phyloP scores from a whole-genome alignment of 176 grass and related monocot genomes.

The Typha latifolia region DNA sequence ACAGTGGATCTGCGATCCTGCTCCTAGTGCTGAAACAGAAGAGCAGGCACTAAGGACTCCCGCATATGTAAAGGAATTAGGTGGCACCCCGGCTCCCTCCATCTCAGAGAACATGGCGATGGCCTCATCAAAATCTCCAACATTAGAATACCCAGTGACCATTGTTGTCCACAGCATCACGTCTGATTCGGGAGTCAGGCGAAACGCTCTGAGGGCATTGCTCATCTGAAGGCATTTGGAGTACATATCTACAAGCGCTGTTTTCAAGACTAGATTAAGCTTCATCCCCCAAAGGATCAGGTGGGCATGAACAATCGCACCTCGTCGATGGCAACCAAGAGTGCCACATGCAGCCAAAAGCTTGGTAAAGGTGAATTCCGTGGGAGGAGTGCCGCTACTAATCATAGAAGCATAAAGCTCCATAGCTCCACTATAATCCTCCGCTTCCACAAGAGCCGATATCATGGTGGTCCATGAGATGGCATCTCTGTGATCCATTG shows the following conservation, averaged over 20 bases:
- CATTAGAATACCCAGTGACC: conserved; percentile 39
- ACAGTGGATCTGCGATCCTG: conserved; percentile 48
- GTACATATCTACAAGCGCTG: conserved; percentile 60
- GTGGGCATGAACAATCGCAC: conserved; percentile 54
- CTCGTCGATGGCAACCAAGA: conserved; percentile 14
- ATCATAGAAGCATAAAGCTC: conserved; percentile 54
- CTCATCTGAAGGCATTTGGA: conserved; percentile 35
- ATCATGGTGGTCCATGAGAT: conserved; percentile 72
- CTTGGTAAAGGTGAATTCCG: conserved; percentile 45
- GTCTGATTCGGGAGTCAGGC: conserved; percentile 39
- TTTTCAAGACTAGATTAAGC: conserved; percentile 65
- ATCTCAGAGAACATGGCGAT: conserved; percentile 43
- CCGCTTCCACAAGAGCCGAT: conserved; percentile 31
- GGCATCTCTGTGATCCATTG: conserved; percentile 37
- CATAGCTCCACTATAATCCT: conserved; percentile 28
- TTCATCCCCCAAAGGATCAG: conserved; percentile 36
- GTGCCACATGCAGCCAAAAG: conserved; percentile 39
- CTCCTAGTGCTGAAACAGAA: conserved; percentile 13
- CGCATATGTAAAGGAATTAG: conserved; percentile 60
- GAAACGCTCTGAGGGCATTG: conserved; percentile 32
- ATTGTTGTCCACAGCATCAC: conserved; percentile 67
- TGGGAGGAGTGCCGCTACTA: conserved; percentile 25
- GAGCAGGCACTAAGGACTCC: conserved; percentile 43
- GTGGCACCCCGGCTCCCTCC: conserved; percentile 22
- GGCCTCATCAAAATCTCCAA: conserved; percentile 22